These are phyloP conservation scores for Aspergillus sp. DNA, from an alignment of 2,329 filamentous ascomycete genomes.

Conservation along the genomic window DNA sequence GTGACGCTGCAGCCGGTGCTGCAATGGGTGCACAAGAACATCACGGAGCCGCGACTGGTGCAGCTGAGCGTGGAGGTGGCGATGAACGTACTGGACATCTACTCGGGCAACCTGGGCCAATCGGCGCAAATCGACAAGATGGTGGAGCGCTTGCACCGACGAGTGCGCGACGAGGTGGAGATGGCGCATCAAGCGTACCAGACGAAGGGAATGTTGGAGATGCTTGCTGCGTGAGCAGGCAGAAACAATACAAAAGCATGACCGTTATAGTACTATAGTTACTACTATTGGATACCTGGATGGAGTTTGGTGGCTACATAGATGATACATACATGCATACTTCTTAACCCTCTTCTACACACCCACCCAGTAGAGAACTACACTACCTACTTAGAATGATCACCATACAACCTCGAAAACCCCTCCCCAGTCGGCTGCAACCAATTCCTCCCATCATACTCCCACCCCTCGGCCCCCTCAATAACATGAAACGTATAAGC, in stretches of 20 bases:
- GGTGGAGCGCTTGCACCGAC: conserved; percentile 67
- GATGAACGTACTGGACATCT: conserved; percentile 81
- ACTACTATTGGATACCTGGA: conserved; percentile 4
- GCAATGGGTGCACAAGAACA: conserved; percentile 77
- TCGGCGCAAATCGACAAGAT: conserved; percentile 71
- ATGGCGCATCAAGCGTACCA: conserved; percentile 79
- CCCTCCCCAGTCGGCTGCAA: conserved; percentile 80
- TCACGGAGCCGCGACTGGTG: conserved; percentile 80
- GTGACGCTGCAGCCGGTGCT: conserved; percentile 77
- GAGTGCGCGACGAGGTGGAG: conserved; percentile 77
- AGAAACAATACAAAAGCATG: conserved; percentile 7
- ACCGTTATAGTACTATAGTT: no score
- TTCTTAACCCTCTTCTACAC: no score
- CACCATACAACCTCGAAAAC: conserved; percentile 67
- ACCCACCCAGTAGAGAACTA: no score
- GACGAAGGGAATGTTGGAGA: conserved; percentile 85
- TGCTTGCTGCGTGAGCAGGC: conserved; percentile 45
- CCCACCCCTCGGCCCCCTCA: conserved; percentile 67
- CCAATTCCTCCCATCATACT: conserved; percentile 90
- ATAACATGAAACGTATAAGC: conserved; percentile 99
- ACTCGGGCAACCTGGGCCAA: conserved; percentile 74
- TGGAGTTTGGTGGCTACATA: no score
- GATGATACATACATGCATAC: no score
- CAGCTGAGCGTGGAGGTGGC: conserved; percentile 79
- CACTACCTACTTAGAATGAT: no score